Evolutionary conservation across 1,284 basidiomycete species (phyloP).

Genomic region (Farysia itapuensis): DNA sequence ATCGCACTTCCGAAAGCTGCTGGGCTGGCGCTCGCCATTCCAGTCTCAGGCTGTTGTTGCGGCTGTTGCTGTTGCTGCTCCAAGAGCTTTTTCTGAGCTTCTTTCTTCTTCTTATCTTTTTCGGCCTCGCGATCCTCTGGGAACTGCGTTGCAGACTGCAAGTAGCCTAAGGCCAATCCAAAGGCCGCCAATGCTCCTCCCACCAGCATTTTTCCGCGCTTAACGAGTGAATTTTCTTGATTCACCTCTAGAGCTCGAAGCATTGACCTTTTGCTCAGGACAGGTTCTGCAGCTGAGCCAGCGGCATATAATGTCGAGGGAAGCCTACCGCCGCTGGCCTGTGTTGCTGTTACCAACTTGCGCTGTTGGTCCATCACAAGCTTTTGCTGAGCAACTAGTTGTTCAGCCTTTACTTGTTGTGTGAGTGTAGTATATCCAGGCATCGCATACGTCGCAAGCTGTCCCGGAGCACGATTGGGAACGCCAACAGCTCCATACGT

Average conservation of each 20-base stretch:
- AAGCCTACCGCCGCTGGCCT: not conserved
- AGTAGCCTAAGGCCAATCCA: slow-evolving; percentile 8
- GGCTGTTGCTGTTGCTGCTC: slow-evolving; percentile 1
- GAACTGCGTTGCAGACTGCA: slow-evolving; percentile 12
- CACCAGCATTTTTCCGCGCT: slow-evolving; percentile 2
- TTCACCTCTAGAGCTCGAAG: not conserved
- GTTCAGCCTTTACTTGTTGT: slow-evolving; percentile 1
- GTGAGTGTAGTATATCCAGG: slow-evolving; percentile 18
- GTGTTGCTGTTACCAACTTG: not conserved
- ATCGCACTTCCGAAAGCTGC: not conserved
- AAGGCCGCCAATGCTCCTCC: not conserved
- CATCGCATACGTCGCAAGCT: slow-evolving; percentile 25
- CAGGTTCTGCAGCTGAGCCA: slow-evolving; percentile 1
- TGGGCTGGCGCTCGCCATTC: not conserved
- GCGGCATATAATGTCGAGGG: not conserved
- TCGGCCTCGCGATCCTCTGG: slow-evolving; percentile 18
- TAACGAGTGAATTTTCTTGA: slow-evolving; percentile 1
- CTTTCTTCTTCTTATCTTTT: slow-evolving; percentile 8
- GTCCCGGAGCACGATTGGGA: slow-evolving; percentile 13
- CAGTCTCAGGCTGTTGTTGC: slow-evolving; percentile 1
- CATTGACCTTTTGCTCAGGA: slow-evolving; percentile 7
- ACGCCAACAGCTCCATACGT: slow-evolving; percentile 32
- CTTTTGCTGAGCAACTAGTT: slow-evolving; percentile 2
- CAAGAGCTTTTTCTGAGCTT: slow-evolving; percentile 10
- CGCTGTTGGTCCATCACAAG: not conserved